phyloP scores from a whole-genome alignment of 2,329 filamentous ascomycete genomes.

The Trichoderma guizhouense region DNA sequence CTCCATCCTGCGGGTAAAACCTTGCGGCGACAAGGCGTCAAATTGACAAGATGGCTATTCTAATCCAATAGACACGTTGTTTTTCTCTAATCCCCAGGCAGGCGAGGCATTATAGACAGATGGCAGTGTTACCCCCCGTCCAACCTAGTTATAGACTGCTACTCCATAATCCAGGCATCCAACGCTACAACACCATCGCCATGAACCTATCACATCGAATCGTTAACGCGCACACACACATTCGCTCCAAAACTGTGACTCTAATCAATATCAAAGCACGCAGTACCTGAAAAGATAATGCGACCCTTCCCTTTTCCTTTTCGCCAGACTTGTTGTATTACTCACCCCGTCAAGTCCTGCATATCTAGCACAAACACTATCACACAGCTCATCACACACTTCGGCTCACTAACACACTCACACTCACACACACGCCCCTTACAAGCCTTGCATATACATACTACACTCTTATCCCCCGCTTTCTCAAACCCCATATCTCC shows the following conservation, averaged over 20 bases:
- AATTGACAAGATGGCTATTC: not conserved
- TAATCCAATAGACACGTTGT: not conserved
- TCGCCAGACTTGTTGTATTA: not conserved
- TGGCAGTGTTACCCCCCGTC: not conserved
- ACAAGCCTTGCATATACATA: not conserved
- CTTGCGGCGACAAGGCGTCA: not conserved
- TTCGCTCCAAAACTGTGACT: not conserved
- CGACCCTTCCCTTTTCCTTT: not conserved
- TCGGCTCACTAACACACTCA: not conserved
- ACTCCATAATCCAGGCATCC: slow-evolving; percentile 10
- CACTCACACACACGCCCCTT: not conserved
- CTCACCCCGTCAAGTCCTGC: not conserved
- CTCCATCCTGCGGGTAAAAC: not conserved
- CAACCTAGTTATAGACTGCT: not conserved
- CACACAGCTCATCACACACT: not conserved
- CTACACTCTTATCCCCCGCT: not conserved
- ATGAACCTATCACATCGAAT: not conserved
- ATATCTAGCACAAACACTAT: not conserved
- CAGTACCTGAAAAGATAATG: not conserved
- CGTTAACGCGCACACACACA: not conserved
- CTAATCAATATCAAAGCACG: not conserved
- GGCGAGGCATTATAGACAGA: not conserved
- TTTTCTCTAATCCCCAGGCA: not conserved
- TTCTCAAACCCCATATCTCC: not conserved
- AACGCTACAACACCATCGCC: not conserved